Evolutionary conservation across 768 basidiomycete species (phyloP), one percentile per base, ranked within the genome.

Genomic region (Collybia sordida): DNA sequence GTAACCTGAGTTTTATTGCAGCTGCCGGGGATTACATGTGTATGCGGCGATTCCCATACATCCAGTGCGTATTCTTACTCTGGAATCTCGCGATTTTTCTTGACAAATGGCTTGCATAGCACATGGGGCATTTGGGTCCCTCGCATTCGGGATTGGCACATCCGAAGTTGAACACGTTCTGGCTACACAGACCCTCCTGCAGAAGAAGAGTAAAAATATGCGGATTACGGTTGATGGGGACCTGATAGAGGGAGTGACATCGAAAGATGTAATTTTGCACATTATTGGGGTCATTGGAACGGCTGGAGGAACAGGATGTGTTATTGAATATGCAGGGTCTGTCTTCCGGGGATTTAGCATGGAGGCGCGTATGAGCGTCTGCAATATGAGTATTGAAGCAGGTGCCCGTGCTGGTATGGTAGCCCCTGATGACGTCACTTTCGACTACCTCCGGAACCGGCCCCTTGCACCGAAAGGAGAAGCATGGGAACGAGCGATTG

Each of bases 341-440:
- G 87, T 91, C 47, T 89, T 93, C 70, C 85, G 89, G 50, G 78
- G 74, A 17, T 84, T 93, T 62, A 86, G 85, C 61, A 92, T 94
- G 89, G 93, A 95, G 66, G 90, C 88, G 34, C 83, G 92, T 43
- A 92, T 89, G 88, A 89, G 86, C 60, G 85, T 85, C 54, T 93
- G 92, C 72, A 95, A 95, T 71, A 94, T 95, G 93, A 93, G 91
- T 51, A 94, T 95, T 62, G 93, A 95, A 67, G 93, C 86, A 49
- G 93, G 93, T 60, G 93, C 93, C 58, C 82, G 93, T 60, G 93
- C 93, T 9, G 92, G 92, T 45, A 93, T 95, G 91, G 80, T 95
- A 50, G 92, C 90, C 15, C 92, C 93, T 1, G 93, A 95, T 63
- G 86, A 93, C 22, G 73, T 85, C 52, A 95, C 93, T 9, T 93